Conservation (phyloP, 495 filamentous ascomycete genomes). For the Podospora fimiseda region DNA sequence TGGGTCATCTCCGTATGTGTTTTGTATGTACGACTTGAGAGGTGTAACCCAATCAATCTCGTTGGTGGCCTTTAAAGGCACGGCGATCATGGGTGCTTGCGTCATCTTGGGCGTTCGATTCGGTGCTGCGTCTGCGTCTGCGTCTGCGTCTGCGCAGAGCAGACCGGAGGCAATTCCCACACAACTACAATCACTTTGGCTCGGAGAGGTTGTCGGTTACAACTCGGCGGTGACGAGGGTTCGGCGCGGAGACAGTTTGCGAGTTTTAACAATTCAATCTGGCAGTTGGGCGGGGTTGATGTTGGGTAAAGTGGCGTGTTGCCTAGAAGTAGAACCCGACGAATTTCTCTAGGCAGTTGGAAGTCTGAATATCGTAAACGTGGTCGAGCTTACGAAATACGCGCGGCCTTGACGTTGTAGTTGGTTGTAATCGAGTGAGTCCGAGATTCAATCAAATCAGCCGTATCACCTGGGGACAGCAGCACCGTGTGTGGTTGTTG, state of each 20-base stretch:
- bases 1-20: conserved; percentile 93
- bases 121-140: conserved; percentile 3
- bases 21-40: conserved; percentile 86
- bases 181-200: neutral
- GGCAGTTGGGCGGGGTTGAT: too few species aligned
- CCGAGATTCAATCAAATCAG: neutral
- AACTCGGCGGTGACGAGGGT: too few species aligned
- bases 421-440: neutral
- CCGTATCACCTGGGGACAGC: neutral
- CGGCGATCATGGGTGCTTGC: conserved; percentile 86
- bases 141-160: neutral
- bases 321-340: too few species aligned
- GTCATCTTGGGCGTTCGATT: conserved; percentile 43
- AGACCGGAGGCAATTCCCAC: neutral
- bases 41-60: conserved; percentile 98
- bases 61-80: conserved; percentile 94
- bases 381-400: neutral
- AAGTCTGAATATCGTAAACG: too few species aligned
- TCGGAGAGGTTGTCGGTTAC: too few species aligned
- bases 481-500: neutral
- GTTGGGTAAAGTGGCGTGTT: too few species aligned
- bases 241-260: too few species aligned
- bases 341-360: too few species aligned
- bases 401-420: too few species aligned
- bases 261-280: too few species aligned